Percentiles rank a stretch among this genome's conserved stretches.
phyloP scores from a whole-genome alignment of 1,284 basidiomycete genomes.

The Neotropicomus parvogracilis region DNA sequence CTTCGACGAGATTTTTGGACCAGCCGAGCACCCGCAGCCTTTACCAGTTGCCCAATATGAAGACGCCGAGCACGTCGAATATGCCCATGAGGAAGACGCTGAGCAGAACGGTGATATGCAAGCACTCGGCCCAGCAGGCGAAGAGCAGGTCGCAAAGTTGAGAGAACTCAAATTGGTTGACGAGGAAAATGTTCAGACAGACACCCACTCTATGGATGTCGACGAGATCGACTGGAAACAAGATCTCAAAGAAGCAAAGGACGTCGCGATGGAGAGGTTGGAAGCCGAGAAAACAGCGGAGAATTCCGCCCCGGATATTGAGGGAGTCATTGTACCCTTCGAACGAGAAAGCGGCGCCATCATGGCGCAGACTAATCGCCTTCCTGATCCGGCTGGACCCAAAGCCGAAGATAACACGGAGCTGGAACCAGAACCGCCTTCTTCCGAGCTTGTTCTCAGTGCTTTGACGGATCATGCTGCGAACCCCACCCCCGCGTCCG shows the following conservation, averaged over 20 bases:
- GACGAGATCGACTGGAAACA: constrained; percentile 32
- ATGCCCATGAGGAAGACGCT: constrained; percentile 55
- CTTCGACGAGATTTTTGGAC: constrained; percentile 80
- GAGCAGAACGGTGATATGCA: constrained; percentile 75
- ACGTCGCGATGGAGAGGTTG: constrained; percentile 29
- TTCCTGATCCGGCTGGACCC: constrained; percentile 24
- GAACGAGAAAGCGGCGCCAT: constrained; percentile 27
- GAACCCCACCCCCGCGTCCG: constrained; percentile 38
- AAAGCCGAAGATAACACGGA: constrained; percentile 34
- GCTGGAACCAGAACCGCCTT: constrained; percentile 33
- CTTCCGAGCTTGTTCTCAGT: constrained; percentile 49
- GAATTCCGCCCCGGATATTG: constrained; percentile 37
- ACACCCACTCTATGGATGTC: constrained; percentile 45
- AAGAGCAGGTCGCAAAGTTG: constrained; percentile 81
- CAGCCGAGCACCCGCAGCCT: constrained; percentile 33
- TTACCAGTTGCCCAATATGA: constrained; percentile 15
- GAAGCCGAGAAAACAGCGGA: constrained; percentile 34
- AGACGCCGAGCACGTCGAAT: constrained; percentile 65
- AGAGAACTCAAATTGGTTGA: constrained; percentile 77
- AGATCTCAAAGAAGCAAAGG: constrained; percentile 28
- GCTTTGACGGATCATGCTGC: constrained; percentile 49
- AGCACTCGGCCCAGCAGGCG: constrained; percentile 83
- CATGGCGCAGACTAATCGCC: constrained; percentile 11
- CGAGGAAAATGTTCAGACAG: constrained; percentile 41
- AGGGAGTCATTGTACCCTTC: constrained; percentile 47